These are phyloP conservation scores for Xerocomus minutiporus DNA, from an alignment of 1,284 basidiomycete genomes.

Conservation along the genomic window DNA sequence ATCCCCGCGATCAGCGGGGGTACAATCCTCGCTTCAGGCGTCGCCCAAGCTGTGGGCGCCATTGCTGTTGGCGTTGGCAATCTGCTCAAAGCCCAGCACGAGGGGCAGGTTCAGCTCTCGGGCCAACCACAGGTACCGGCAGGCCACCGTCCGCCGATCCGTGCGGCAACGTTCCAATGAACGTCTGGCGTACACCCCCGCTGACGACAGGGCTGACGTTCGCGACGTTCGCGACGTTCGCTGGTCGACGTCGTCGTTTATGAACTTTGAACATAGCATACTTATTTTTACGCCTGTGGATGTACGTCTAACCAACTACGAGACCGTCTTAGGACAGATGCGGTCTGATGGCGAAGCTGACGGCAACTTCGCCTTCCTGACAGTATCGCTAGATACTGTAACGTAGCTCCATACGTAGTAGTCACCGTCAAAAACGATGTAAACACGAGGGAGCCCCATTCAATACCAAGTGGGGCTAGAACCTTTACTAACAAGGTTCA, in stretches of 20 bases:
- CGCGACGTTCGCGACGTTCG: conserved; percentile 26
- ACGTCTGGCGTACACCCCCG: not conserved
- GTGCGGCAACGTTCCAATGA: conserved; percentile 32
- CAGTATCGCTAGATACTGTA: conserved; percentile 17
- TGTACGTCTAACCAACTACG: conserved; percentile 9
- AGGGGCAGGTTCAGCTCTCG: conserved; percentile 33
- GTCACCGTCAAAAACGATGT: conserved; percentile 26
- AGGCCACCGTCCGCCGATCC: conserved; percentile 26
- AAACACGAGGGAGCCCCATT: conserved; percentile 27
- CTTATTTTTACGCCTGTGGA: conserved; percentile 16
- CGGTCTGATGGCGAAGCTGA: conserved; percentile 11
- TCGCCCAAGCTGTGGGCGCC: conserved; percentile 70
- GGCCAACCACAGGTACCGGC: conserved; percentile 20
- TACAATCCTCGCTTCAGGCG: conserved; percentile 61
- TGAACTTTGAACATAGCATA: conserved; percentile 20
- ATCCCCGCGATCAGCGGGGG: conserved; percentile 67
- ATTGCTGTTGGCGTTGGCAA: conserved; percentile 68
- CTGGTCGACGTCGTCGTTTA: conserved; percentile 22
- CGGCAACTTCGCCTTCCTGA: conserved; percentile 7
- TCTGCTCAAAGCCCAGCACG: conserved; percentile 42
- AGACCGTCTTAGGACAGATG: conserved; percentile 7
- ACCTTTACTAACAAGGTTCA: conserved; percentile 25
- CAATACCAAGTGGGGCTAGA: conserved; percentile 17
- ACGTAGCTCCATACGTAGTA: conserved; percentile 22
- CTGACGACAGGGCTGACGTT: conserved; percentile 9